Evolutionary conservation across 306 rosid genomes (phyloP).

Genomic region (Cucurbita maxima): DNA sequence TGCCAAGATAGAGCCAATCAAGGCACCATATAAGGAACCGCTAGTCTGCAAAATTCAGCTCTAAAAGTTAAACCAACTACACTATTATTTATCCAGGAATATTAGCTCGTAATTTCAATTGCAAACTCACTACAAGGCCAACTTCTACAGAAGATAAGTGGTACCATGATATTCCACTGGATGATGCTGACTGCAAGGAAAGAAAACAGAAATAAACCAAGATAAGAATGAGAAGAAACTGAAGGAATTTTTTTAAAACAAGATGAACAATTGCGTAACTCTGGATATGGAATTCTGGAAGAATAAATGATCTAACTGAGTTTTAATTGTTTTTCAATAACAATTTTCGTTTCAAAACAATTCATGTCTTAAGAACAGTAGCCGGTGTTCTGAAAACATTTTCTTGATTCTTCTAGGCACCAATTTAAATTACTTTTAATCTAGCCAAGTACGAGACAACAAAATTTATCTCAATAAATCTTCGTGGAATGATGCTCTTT

Average conservation of each 20-base stretch:
- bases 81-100: background rate
- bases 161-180: conserved; percentile 83
- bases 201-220: conserved; percentile 7
- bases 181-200: conserved; percentile 54
- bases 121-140: conserved; percentile 75
- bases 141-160: conserved; percentile 58
- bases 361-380: background rate
- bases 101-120: background rate
- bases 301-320: background rate
- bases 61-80: background rate
- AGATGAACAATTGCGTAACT: background rate
- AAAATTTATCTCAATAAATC: background rate
- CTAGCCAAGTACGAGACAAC: background rate
- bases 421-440: background rate
- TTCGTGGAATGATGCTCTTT: background rate
- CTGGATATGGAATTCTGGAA: background rate
- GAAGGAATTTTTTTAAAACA: background rate
- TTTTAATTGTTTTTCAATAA: background rate
- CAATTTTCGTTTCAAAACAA: background rate
- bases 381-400: background rate
- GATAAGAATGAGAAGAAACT: conserved; percentile 2
- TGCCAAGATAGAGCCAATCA: conserved; percentile 81
- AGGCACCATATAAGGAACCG: conserved; percentile 91
- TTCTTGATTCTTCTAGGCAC: background rate
- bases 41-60: conserved; percentile 63